Percentiles rank a stretch among this genome's conserved stretches.
These are phyloP conservation scores for Chytriomyces sp. DNA, from an alignment of 192 early-diverging fungal species.

Conservation along the genomic window DNA sequence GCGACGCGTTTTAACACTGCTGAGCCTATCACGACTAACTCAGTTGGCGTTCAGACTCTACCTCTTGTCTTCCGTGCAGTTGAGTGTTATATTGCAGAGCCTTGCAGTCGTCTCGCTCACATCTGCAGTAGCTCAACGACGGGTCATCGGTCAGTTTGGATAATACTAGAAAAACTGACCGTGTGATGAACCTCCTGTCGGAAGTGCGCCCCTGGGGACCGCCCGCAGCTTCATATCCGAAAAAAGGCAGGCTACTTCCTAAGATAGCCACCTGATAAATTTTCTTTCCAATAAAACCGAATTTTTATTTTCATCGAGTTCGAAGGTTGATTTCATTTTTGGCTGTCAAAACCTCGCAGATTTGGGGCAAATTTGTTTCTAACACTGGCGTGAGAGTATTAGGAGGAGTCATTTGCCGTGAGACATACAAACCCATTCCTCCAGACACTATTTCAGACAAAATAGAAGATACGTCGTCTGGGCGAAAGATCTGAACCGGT, in stretches of 20 bases:
- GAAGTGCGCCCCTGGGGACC: slow-evolving; percentile 58
- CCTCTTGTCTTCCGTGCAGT: slow-evolving; percentile 14
- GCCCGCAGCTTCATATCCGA: slow-evolving; percentile 41
- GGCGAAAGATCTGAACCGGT: slow-evolving; percentile 78
- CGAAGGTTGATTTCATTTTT: slow-evolving; percentile 30
- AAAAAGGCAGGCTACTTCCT: slow-evolving; percentile 36
- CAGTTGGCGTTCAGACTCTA: slow-evolving; percentile 26
- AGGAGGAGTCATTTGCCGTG: neutral
- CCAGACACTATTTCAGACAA: slow-evolving; percentile 86
- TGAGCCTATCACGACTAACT: slow-evolving; percentile 13
- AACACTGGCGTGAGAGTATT: slow-evolving; percentile 1
- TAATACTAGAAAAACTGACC: neutral
- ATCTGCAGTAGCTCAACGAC: slow-evolving; percentile 1
- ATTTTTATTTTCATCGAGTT: slow-evolving; percentile 10
- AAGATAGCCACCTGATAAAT: neutral
- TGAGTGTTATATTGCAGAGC: neutral
- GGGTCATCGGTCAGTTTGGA: neutral
- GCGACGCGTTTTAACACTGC: neutral
- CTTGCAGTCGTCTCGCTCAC: too few species aligned
- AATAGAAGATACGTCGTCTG: slow-evolving; percentile 84
- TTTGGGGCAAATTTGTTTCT: slow-evolving; percentile 29
- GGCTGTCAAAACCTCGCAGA: slow-evolving; percentile 30
- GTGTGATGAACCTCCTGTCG: slow-evolving; percentile 42
- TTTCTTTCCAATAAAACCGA: neutral
- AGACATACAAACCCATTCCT: slow-evolving; percentile 69